Base-by-base conservation (phyloP, 2,329 filamentous ascomycete genomes). In the Nemania abortiva region DNA sequence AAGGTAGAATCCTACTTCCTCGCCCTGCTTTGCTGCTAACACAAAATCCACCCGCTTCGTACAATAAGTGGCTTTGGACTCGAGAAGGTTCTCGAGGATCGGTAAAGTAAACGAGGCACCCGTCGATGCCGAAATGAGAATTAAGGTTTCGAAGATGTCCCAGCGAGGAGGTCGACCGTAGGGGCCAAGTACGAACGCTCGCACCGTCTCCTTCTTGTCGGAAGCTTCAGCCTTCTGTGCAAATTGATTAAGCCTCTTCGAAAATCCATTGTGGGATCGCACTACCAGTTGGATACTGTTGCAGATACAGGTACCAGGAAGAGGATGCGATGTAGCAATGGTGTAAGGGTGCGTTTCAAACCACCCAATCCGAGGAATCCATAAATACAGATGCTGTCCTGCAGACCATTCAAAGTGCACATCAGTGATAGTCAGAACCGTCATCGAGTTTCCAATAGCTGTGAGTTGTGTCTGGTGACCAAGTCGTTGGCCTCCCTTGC, bases 71-170 rank as follows among this genome's bases (percentile, higher is more conserved):
- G 66, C 71, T 10, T 78, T 79, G 0, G 80, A 76, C 37, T 82
- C 80, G 1, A 88, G 81, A 1, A 88, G 80, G 69, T 83, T 84
- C 72, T 90, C 88, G 0, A 90, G 79, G 2, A 90, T 87, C 0
- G 88, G 88, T 6, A 90, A 77, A 1, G 86, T 88, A 64, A 88
- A 90, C 3, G 88, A 90, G 1, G 88, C 86, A n/a, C 88, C 88
- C 0, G 88, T 90, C 0, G 88, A 90, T 0, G 88, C 88, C 0
- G 87, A 88, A 50, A 90, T 86, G 3, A 90, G 80, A 4, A 90
- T 79, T 52, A 90, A 77, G 0, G 87, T 88, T 77, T 90, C 88
- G 75, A 86, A 90, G 0, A 86, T 81, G 56, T 89, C 82, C 86
- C 87, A 89, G 4, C 82, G 80, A 0, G 87, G 86, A 1, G 87